phyloP scores from a whole-genome alignment of 164 flowering plant genomes.

The Pachysandra terminalis region DNA sequence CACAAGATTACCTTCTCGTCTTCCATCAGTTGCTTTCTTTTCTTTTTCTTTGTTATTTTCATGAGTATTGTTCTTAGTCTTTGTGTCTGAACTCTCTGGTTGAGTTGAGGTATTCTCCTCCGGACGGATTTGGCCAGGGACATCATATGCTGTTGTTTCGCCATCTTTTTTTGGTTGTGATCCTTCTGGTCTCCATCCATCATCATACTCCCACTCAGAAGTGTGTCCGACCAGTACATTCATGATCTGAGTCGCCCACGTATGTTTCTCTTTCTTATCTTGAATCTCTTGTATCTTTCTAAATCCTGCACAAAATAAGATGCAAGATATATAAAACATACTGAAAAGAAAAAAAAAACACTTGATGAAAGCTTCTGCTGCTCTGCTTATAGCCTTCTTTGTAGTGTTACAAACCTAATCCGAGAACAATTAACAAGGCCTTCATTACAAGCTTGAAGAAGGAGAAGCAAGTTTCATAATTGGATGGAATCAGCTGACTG shows the following conservation, averaged over 20 bases:
- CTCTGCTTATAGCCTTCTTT: no score
- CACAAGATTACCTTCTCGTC: no score
- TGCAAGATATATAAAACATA: no score
- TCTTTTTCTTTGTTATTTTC: no score
- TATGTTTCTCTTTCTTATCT: conserved; percentile 30
- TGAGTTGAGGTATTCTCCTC: no score
- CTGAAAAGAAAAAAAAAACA: no score
- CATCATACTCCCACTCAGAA: conserved; percentile 14
- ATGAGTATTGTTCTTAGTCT: no score
- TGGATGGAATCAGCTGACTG: conserved; percentile 19
- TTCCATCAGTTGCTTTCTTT: no score
- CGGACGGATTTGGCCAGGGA: not conserved
- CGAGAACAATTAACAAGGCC: conserved; percentile 25
- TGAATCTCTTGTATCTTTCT: conserved; percentile 6
- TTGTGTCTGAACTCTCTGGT: no score
- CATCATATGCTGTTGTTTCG: not conserved
- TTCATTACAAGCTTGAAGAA: conserved; percentile 22
- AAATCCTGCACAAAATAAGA: conserved; percentile 24
- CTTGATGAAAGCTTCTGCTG: no score
- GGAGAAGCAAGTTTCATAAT: conserved; percentile 13
- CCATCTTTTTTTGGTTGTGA: not conserved
- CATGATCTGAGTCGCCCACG: conserved; percentile 29
- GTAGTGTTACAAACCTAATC: conserved; percentile 23
- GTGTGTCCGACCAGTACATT: conserved; percentile 16
- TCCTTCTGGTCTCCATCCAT: conserved; percentile 6